Percentiles rank a stretch among this genome's conserved stretches.
These are phyloP conservation scores for Capronia epimyces DNA, from an alignment of 2,329 filamentous ascomycete species.

Conservation along the genomic window DNA sequence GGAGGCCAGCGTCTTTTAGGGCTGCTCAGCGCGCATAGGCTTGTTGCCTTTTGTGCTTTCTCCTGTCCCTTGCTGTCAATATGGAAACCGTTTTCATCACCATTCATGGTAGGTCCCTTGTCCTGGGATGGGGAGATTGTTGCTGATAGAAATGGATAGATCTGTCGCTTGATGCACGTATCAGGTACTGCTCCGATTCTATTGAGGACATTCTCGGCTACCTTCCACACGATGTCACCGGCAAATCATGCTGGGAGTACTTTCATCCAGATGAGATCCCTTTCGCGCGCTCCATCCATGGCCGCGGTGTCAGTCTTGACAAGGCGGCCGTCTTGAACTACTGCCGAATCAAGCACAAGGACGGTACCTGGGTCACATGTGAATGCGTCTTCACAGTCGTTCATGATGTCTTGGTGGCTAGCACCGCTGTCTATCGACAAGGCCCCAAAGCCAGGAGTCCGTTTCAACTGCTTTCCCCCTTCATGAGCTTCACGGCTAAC, in stretches of 20 bases:
- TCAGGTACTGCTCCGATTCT: constrained; percentile 78
- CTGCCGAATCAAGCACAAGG: constrained; percentile 62
- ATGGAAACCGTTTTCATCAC: constrained; percentile 90
- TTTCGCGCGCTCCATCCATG: constrained; percentile 66
- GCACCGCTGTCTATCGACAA: constrained; percentile 69
- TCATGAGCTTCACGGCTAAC: constrained; percentile 20
- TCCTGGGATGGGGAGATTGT: constrained; percentile 11
- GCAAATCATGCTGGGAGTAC: constrained; percentile 75
- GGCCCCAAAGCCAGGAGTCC: constrained; percentile 68
- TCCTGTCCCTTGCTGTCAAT: constrained; percentile 4
- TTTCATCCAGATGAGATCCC: constrained; percentile 78
- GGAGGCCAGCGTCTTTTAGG: constrained; percentile 27
- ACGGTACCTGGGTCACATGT: constrained; percentile 69
- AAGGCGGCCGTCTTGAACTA: constrained; percentile 82
- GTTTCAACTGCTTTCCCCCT: constrained; percentile 34
- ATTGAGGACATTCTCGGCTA: constrained; percentile 79
- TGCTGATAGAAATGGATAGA: constrained; percentile 47
- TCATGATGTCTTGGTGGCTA: constrained; percentile 80
- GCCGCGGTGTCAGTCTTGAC: constrained; percentile 67
- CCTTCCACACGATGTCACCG: constrained; percentile 66
- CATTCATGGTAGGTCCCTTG: constrained; percentile 65
- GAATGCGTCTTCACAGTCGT: constrained; percentile 88
- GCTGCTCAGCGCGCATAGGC: constrained; percentile 23
- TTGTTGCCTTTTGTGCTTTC: constrained; percentile 14
- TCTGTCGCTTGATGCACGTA: constrained; percentile 66